Base-by-base conservation (phyloP, 2,329 filamentous ascomycete species). In the Sporothrix euskadiensis region DNA sequence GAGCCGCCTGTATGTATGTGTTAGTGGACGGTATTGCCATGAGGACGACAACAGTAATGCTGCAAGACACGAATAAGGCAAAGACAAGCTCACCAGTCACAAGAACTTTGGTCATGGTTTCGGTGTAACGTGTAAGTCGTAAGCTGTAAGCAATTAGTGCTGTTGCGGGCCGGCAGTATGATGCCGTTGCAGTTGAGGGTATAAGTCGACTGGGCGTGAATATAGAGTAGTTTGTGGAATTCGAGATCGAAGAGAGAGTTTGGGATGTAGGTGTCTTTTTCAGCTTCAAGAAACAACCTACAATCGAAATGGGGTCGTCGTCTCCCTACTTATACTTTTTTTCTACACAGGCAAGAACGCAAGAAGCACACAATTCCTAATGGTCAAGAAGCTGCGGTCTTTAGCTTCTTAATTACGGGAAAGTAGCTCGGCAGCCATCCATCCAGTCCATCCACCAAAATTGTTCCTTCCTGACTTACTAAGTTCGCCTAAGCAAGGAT, bases 91-190 rank as follows among this genome's bases (percentile, higher is more conserved):
- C 75, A 85, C 83, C 84, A 71, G 84, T 85, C 71, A 85, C 79
- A 22, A 86, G 80, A 76, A 85, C 81, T 76, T 85, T 85, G 73
- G 83, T 81, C 84, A 85, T 85, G 19, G 4, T 61, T 59, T 49
- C 14, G 19, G 44, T n/a, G 47, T n/a, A 26, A 70, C 68, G 52
- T 14, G 47, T n/a, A 19, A 61, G 54, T 39, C 14, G 47, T n/a
- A 22, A 71, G 54, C 54, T 47, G 39, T 66, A 30, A 66, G 61
- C 61, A 66, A 30, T 66, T 66, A 30, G 39, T 47, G 61, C 39
- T 65, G 59, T 49, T 26, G 59, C 19, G n/a, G n/a, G 44, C 41
- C 19, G 66, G 66, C 10, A 39, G 54, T 56, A 10, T 19, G 26
- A 44, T 26, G 30, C 16, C 49, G 56, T 47, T 56, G 41, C 30